Evolutionary conservation across 305 asterid species (phyloP).

Genomic region (Withania somnifera): DNA sequence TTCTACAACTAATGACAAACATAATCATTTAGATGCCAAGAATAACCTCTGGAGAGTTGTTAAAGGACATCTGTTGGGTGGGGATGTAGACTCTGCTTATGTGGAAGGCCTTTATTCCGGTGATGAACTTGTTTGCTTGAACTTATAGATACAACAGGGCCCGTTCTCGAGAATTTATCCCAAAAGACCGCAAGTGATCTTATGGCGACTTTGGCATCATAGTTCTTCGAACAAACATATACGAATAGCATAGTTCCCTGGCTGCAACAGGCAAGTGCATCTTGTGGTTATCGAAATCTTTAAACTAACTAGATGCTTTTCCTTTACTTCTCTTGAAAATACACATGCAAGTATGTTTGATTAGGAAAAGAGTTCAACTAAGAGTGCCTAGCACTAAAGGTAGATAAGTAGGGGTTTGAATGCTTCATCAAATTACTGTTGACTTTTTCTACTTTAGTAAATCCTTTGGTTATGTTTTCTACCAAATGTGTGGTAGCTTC

Average conservation of each 20-base stretch:
- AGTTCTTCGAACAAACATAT: constrained; percentile 62
- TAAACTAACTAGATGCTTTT: not conserved
- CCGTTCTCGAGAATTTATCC: constrained; percentile 63
- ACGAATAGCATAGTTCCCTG: constrained; percentile 71
- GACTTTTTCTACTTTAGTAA: not conserved
- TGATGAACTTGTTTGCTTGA: constrained; percentile 66
- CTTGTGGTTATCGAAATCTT: not conserved
- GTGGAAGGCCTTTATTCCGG: constrained; percentile 65
- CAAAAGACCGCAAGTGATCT: constrained; percentile 54
- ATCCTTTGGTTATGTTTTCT: not conserved
- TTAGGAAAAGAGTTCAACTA: not conserved
- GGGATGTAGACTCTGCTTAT: constrained; percentile 76
- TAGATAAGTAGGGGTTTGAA: not conserved
- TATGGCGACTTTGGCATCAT: constrained; percentile 49
- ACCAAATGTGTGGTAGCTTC: not conserved
- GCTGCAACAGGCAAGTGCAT: constrained; percentile 81
- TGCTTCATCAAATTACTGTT: not conserved
- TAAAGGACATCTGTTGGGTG: constrained; percentile 45
- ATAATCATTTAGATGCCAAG: constrained; percentile 34
- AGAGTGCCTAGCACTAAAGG: not conserved
- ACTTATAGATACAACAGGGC: constrained; percentile 88
- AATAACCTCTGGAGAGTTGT: constrained; percentile 41
- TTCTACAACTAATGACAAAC: constrained; percentile 31
- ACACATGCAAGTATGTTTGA: not conserved
- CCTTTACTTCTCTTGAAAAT: not conserved